phyloP scores from a whole-genome alignment of 2,329 filamentous ascomycete species.

The Trichoderma lentiforme region DNA sequence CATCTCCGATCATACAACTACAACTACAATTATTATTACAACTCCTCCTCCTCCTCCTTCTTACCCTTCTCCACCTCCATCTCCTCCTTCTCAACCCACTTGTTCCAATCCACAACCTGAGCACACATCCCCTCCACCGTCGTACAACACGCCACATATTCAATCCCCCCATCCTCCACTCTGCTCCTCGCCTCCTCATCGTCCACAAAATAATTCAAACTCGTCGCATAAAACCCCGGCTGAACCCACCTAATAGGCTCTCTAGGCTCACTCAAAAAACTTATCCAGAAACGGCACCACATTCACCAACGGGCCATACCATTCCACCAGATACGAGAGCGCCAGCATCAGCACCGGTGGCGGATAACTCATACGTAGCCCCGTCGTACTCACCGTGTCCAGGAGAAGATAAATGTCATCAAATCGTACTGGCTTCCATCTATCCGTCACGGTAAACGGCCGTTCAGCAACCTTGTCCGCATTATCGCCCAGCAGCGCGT shows the following conservation, averaged over 20 bases:
- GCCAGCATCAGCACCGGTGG: constrained; percentile 38
- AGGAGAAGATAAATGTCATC: constrained; percentile 39
- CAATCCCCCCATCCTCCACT: constrained; percentile 41
- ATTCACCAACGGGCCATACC: constrained; percentile 21
- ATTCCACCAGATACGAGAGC: constrained; percentile 32
- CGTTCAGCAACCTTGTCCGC: constrained; percentile 39
- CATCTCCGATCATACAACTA: neutral
- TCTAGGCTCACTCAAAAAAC: constrained; percentile 30
- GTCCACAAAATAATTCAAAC: constrained; percentile 36
- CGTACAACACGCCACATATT: constrained; percentile 36
- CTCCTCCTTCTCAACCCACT: neutral
- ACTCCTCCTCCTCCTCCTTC: neutral
- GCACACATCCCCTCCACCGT: constrained; percentile 42
- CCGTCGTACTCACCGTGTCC: constrained; percentile 26
- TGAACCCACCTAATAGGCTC: constrained; percentile 39
- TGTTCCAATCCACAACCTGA: constrained; percentile 42
- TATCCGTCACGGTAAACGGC: constrained; percentile 50
- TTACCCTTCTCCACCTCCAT: neutral
- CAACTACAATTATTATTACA: neutral
- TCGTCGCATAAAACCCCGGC: constrained; percentile 37
- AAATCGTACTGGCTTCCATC: constrained; percentile 42
- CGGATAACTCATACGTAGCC: constrained; percentile 31
- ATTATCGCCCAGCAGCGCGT: constrained; percentile 43
- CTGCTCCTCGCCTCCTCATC: constrained; percentile 36
- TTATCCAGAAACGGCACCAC: constrained; percentile 24